phyloP scores from a whole-genome alignment of 306 rosid genomes.

The Ceratonia siliqua region DNA sequence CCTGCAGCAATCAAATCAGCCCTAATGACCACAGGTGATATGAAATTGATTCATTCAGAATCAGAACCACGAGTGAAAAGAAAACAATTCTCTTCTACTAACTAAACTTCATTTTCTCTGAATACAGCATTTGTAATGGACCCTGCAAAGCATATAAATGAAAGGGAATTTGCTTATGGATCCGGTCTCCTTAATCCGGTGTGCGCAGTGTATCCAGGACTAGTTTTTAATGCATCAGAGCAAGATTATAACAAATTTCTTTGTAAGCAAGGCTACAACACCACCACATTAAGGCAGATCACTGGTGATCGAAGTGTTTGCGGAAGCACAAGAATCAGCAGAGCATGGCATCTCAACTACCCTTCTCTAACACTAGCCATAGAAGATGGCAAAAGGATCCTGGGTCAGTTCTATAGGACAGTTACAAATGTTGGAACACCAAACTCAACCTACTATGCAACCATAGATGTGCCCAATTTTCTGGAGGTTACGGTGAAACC shows the following conservation, averaged over 20 bases:
- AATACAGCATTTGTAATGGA: constrained; percentile 34
- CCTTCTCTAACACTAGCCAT: constrained; percentile 36
- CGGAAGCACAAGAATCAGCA: constrained; percentile 19
- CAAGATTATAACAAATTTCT: constrained; percentile 29
- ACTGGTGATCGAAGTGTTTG: constrained; percentile 32
- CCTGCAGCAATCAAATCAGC: constrained; percentile 43
- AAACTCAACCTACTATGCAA: constrained; percentile 27
- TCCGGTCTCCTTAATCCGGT: constrained; percentile 39
- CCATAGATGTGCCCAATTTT: background rate
- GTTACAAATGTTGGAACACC: constrained; percentile 42
- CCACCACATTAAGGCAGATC: constrained; percentile 31
- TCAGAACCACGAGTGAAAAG: background rate
- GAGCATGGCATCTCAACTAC: constrained; percentile 46
- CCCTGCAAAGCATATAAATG: constrained; percentile 30
- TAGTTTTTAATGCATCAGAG: constrained; percentile 9
- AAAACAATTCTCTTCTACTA: background rate
- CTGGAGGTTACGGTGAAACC: background rate
- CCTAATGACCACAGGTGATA: constrained; percentile 41
- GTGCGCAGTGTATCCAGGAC: constrained; percentile 30
- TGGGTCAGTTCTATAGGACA: constrained; percentile 9
- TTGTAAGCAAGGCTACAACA: constrained; percentile 41
- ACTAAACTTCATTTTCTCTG: background rate
- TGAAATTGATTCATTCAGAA: background rate
- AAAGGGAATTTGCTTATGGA: constrained; percentile 37
- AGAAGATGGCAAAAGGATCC: constrained; percentile 29